Percentiles rank a stretch among this genome's conserved stretches.
Evolutionary conservation across 768 basidiomycete species (phyloP).

Genomic region (Russula virescens): DNA sequence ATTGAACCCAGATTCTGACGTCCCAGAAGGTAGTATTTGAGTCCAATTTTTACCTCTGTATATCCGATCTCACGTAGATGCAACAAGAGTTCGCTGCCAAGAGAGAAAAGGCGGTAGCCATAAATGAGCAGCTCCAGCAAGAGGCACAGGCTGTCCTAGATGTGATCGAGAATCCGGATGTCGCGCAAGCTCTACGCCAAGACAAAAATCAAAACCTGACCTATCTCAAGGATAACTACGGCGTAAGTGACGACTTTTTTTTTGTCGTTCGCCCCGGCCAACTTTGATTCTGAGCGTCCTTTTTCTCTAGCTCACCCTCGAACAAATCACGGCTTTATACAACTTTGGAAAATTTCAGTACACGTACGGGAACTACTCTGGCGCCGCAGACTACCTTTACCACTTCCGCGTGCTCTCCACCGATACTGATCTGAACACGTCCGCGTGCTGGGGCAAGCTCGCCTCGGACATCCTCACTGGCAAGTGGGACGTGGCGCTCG

Average conservation of each 20-base stretch:
- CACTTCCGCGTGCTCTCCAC: slow-evolving; percentile 98
- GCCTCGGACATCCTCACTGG: slow-evolving; percentile 94
- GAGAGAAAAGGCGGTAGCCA: slow-evolving; percentile 74
- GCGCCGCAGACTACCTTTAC: slow-evolving; percentile 96
- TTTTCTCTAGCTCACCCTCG: slow-evolving; percentile 71
- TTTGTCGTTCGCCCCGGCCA: too few species aligned
- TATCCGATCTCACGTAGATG: slow-evolving; percentile 2
- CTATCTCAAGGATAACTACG: slow-evolving; percentile 89
- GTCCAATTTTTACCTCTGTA: neutral
- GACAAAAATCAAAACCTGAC: slow-evolving; percentile 97
- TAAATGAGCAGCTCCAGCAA: slow-evolving; percentile 77
- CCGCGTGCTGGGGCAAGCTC: slow-evolving; percentile 98
- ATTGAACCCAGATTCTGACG: slow-evolving; percentile 63
- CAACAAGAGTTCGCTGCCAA: slow-evolving; percentile 75
- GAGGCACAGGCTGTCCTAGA: slow-evolving; percentile 91
- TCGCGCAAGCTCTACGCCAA: slow-evolving; percentile 88
- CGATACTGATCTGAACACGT: slow-evolving; percentile 86
- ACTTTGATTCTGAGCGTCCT: too few species aligned
- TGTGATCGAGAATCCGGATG: slow-evolving; percentile 95
- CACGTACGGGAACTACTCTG: slow-evolving; percentile 95
- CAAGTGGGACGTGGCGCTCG: slow-evolving; percentile 90
- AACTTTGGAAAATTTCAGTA: slow-evolving; percentile 99
- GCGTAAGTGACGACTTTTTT: slow-evolving; percentile 43
- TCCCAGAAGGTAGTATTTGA: slow-evolving; percentile 65
- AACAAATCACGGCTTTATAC: slow-evolving; percentile 94